phyloP scores from a whole-genome alignment of 306 rosid species.

The Vigna unguiculata region DNA sequence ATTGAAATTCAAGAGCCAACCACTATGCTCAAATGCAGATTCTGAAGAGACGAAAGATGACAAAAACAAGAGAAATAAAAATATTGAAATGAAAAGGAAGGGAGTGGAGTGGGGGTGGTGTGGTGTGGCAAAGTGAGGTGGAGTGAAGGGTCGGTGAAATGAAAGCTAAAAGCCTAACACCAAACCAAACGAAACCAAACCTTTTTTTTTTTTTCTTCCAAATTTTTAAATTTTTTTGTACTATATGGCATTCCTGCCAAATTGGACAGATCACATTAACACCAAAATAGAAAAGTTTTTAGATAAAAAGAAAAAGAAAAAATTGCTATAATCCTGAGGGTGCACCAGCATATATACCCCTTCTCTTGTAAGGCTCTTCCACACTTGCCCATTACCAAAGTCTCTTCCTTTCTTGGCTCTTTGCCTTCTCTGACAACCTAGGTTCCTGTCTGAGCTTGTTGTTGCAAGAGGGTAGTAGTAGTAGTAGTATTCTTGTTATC shows the following conservation, averaged over 20 bases:
- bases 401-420: slow-evolving; percentile 25
- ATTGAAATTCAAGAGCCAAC: slow-evolving; percentile 28
- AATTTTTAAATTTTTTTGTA: not conserved
- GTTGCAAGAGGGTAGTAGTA: slow-evolving; percentile 29
- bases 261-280: slow-evolving; percentile 11
- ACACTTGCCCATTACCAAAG: slow-evolving; percentile 38
- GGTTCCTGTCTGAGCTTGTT: not conserved
- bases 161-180: slow-evolving; percentile 39
- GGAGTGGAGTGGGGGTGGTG: slow-evolving; percentile 48
- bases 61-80: slow-evolving; percentile 31
- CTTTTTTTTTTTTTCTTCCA: not conserved
- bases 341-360: slow-evolving; percentile 58
- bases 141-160: slow-evolving; percentile 51
- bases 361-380: slow-evolving; percentile 8
- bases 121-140: slow-evolving; percentile 42
- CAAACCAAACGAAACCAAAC: slow-evolving; percentile 39
- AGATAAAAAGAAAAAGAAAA: no score
- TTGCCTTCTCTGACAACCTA: not conserved
- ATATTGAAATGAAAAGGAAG: slow-evolving; percentile 33
- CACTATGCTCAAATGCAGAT: slow-evolving; percentile 19
- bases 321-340: not conserved
- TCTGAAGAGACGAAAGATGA: slow-evolving; percentile 40
- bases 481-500: not conserved
- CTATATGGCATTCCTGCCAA: not conserved
- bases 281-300: not conserved